Evolutionary conservation across 176 grass and related monocot species (phyloP), one percentile per base, ranked within the genome.

Genomic region (Aegilops umbellulata): DNA sequence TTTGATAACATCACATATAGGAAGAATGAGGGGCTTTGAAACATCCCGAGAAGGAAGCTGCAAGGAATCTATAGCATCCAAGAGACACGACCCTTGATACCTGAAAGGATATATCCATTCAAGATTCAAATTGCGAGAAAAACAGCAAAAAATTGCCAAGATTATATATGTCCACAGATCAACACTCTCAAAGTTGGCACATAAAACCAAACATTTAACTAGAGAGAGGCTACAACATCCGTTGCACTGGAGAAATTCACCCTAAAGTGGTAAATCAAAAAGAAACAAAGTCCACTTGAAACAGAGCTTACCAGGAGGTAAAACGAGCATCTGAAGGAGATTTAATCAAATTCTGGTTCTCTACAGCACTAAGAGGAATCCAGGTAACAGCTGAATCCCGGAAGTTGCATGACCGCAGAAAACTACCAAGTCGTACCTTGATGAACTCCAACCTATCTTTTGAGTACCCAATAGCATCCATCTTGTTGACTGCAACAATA

Each of bases 1-100:
- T 74, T 85, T 94, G 80, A 98, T 92, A 86, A 98, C 90, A 91
- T 98, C 96, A 88, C 96, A 98, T 73, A 98, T 98, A 83, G 96
- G 96, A 82, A 98, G 84, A 89, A 98, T 92, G 44, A 98, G 90
- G 47, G 96, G 91, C 82, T 95, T 95, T 67, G 90, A 94, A 82
- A 98, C 78, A 94, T 98, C 93, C 69, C 96, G 85, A 87, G 86
- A 84, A 80, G 96, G 96, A 89, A 90, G 92, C 47, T 89, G 84
- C 35, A 98, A 76, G 25, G 88, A 94, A 83, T 98, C 90, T 88
- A 98, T 92, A 69, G 93, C 93, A 91, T 95, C 93, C 86, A 98
- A 83, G 60, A 98, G 86, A 73, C 84, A 95, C 26, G 75, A 74
- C 17, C 93, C 93, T 91, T 86, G 88, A 89, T 89, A 94, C 96